Evolutionary conservation across 805 yeast genomes (phyloP).

Genomic region (Candida dajiaensis): DNA sequence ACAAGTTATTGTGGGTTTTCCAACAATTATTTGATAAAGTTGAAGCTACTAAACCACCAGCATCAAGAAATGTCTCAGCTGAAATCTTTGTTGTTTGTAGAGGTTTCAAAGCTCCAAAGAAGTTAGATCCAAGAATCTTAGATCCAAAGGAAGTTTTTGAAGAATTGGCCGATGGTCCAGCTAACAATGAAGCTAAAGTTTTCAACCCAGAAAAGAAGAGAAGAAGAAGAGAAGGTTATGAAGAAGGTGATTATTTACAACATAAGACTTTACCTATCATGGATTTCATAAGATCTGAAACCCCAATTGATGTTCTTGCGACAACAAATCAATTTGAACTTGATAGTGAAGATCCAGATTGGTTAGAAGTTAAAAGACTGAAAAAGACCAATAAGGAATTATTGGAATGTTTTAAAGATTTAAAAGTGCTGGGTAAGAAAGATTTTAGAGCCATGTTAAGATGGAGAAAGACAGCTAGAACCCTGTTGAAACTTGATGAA

Average conservation of each 20-base stretch:
- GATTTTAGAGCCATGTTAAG: slow-evolving; percentile 81
- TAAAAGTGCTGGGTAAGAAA: slow-evolving; percentile 89
- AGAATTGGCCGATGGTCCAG: slow-evolving; percentile 71
- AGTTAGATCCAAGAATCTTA: slow-evolving; percentile 83
- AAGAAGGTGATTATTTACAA: slow-evolving; percentile 76
- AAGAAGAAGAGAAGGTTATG: slow-evolving; percentile 94
- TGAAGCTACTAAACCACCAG: slow-evolving; percentile 98
- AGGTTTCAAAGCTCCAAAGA: slow-evolving; percentile 94
- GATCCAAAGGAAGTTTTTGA: slow-evolving; percentile 94
- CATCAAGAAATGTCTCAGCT: slow-evolving; percentile 98
- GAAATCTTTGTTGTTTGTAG: slow-evolving; percentile 97
- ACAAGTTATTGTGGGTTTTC: slow-evolving; percentile 95
- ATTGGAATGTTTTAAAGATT: slow-evolving; percentile 78
- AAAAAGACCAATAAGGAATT: slow-evolving; percentile 77
- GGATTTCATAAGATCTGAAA: slow-evolving; percentile 78
- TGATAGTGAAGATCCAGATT: slow-evolving; percentile 57
- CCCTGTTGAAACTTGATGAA: slow-evolving; percentile 58
- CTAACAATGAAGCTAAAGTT: slow-evolving; percentile 83
- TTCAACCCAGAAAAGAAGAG: slow-evolving; percentile 90
- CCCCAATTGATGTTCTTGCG: slow-evolving; percentile 81
- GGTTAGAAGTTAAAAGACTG: slow-evolving; percentile 65
- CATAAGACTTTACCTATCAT: slow-evolving; percentile 68
- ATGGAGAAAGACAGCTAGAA: slow-evolving; percentile 88
- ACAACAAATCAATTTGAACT: slow-evolving; percentile 56
- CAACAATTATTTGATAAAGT: slow-evolving; percentile 93